Percentiles rank a stretch among this genome's conserved stretches.
These are phyloP conservation scores for Dictyostelium firmibasis DNA, from an alignment of 78 protist species.

Conservation along the genomic window DNA sequence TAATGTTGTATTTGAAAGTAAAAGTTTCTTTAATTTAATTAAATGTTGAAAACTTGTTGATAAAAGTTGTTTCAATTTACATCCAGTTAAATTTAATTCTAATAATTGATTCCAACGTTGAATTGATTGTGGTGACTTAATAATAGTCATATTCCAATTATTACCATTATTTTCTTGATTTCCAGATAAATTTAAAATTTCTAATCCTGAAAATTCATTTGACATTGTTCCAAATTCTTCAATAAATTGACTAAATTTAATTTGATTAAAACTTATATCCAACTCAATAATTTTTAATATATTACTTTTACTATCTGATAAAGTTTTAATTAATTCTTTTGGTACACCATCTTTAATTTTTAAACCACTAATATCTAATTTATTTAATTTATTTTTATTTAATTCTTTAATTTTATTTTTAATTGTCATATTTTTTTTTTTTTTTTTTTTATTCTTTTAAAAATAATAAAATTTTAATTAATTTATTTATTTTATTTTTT, in stretches of 20 bases:
- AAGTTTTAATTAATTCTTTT: conserved; percentile 6
- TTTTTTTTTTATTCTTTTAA: background rate
- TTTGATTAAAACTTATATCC: conserved; percentile 18
- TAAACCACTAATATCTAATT: conserved; percentile 24
- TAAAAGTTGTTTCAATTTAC: background rate
- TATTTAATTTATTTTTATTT: conserved; percentile 3
- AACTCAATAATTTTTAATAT: background rate
- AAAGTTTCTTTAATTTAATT: background rate
- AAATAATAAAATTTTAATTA: no score
- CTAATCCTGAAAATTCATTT: background rate
- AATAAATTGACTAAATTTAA: background rate
- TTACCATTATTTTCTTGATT: background rate
- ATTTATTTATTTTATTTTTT: background rate
- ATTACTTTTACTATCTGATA: background rate
- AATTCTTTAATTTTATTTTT: conserved; percentile 43
- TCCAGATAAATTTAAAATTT: background rate
- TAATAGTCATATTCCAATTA: background rate
- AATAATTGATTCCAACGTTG: background rate
- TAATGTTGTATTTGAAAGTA: background rate
- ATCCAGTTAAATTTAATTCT: conserved; percentile 9
- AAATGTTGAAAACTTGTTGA: background rate
- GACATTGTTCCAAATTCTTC: conserved; percentile 11
- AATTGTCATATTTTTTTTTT: background rate
- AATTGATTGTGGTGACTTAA: background rate
- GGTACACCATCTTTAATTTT: conserved; percentile 18